phyloP scores from a whole-genome alignment of 441 rosid species.

The Erodium texanum region DNA sequence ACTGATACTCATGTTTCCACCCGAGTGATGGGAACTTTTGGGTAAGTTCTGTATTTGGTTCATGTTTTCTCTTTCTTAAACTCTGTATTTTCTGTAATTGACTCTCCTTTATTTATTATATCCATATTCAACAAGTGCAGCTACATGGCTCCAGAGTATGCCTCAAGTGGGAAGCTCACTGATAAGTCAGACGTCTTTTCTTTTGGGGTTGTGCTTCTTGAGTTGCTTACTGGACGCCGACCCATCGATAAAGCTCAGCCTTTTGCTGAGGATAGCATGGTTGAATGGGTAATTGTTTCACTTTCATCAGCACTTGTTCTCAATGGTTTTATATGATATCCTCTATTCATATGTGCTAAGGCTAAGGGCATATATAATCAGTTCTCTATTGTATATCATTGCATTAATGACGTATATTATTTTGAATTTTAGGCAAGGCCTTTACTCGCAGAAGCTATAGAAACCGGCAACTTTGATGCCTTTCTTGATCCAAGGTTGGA shows the following conservation, averaged over 20 bases:
- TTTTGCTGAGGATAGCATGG: constrained; percentile 79
- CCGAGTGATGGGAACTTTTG: constrained; percentile 96
- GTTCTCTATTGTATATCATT: not conserved
- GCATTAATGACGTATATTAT: not conserved
- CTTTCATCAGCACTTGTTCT: constrained; percentile 1
- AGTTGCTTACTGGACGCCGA: constrained; percentile 70
- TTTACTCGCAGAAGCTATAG: constrained; percentile 63
- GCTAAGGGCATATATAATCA: too few species aligned
- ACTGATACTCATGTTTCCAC: constrained; percentile 89
- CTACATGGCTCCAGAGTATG: constrained; percentile 93
- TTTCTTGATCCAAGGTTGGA: constrained; percentile 58
- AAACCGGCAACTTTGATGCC: constrained; percentile 58
- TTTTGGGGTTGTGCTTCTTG: constrained; percentile 88
- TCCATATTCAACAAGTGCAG: constrained; percentile 21
- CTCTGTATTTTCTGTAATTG: constrained; percentile 14
- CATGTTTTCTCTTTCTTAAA: not conserved
- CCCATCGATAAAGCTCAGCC: constrained; percentile 62
- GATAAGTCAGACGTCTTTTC: constrained; percentile 97
- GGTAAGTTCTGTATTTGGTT: constrained; percentile 38
- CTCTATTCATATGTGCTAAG: not conserved
- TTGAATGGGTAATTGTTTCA: constrained; percentile 63
- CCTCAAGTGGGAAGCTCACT: constrained; percentile 85
- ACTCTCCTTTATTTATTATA: not conserved
- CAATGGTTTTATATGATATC: not conserved
- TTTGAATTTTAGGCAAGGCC: constrained; percentile 58